Percentiles rank a stretch among this genome's conserved stretches.
Conservation (phyloP, 2,329 filamentous ascomycete genomes). For the Cladophialophora carrionii region DNA sequence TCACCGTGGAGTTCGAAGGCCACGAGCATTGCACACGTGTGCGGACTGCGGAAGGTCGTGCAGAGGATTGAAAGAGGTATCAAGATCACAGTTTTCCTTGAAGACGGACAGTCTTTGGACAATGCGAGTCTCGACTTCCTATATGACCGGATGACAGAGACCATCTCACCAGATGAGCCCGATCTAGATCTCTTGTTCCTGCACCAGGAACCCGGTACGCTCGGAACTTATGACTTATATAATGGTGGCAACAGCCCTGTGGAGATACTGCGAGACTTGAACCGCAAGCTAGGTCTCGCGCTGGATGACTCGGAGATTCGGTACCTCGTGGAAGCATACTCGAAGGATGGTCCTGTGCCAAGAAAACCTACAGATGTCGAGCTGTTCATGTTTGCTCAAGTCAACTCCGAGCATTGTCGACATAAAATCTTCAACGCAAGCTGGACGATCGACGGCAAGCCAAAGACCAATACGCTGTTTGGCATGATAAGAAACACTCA, state of each 20-base stretch:
- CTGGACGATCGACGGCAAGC: constrained; percentile 88
- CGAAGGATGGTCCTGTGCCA: constrained; percentile 61
- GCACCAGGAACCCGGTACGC: constrained; percentile 64
- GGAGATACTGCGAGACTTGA: constrained; percentile 77
- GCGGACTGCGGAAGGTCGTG: constrained; percentile 72
- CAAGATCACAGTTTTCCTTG: constrained; percentile 66
- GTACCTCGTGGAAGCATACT: constrained; percentile 86
- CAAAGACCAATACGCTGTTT: constrained; percentile 81
- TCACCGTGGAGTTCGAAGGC: constrained; percentile 98
- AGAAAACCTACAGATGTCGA: constrained; percentile 83
- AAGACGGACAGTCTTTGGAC: constrained; percentile 62
- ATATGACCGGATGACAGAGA: constrained; percentile 95
- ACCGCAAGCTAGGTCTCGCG: constrained; percentile 79
- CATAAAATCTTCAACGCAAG: constrained; percentile 95
- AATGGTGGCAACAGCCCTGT: constrained; percentile 66
- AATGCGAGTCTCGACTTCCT: constrained; percentile 67
- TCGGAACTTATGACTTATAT: constrained; percentile 76
- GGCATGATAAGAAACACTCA: constrained; percentile 97
- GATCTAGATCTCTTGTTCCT: constrained; percentile 77
- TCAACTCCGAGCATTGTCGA: constrained; percentile 93
- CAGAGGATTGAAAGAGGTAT: constrained; percentile 86
- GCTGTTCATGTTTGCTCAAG: constrained; percentile 98
- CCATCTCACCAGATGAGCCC: constrained; percentile 68
- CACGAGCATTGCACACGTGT: constrained; percentile 90
- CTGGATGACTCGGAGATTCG: constrained; percentile 88